These are phyloP conservation scores for Pisolithus orientalis DNA, from an alignment of 768 basidiomycete genomes.

Conservation along the genomic window DNA sequence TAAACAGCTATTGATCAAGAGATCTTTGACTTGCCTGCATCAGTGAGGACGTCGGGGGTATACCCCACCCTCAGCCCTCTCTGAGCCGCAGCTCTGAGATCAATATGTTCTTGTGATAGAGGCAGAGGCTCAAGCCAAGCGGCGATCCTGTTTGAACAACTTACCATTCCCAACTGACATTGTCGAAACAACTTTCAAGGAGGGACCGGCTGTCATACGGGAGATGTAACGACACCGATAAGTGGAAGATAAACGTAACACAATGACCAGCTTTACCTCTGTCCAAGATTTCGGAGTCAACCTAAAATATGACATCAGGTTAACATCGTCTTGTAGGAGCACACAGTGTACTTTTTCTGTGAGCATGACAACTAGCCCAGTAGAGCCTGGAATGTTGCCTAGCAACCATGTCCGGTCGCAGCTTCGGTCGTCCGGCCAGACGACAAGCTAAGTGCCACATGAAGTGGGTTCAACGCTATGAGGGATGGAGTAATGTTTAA, in stretches of 20 bases:
- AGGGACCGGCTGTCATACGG: slow-evolving; percentile 55
- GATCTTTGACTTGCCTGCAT: slow-evolving; percentile 54
- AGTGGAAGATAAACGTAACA: background rate
- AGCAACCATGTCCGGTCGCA: slow-evolving; percentile 69
- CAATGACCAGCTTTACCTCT: slow-evolving; percentile 25
- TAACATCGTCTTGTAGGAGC: background rate
- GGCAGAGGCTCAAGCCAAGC: background rate
- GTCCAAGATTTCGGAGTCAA: slow-evolving; percentile 57
- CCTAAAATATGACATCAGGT: slow-evolving; percentile 31
- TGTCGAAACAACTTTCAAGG: slow-evolving; percentile 79
- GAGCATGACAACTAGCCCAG: slow-evolving; percentile 58
- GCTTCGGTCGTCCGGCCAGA: slow-evolving; percentile 47
- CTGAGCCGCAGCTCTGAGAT: slow-evolving; percentile 50
- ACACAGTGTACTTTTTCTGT: slow-evolving; percentile 55
- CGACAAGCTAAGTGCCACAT: slow-evolving; percentile 32
- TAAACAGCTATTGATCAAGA: background rate
- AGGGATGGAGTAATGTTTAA: background rate
- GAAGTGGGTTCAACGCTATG: background rate
- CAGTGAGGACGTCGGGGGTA: slow-evolving; percentile 90
- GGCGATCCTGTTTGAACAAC: slow-evolving; percentile 6
- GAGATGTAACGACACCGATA: background rate
- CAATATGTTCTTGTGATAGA: slow-evolving; percentile 67
- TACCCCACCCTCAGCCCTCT: slow-evolving; percentile 74
- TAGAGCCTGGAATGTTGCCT: slow-evolving; percentile 60
- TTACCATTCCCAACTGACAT: slow-evolving; percentile 88